These are phyloP conservation scores for Trichophyton simii DNA, from an alignment of 2,329 filamentous ascomycete genomes.

Conservation along the genomic window DNA sequence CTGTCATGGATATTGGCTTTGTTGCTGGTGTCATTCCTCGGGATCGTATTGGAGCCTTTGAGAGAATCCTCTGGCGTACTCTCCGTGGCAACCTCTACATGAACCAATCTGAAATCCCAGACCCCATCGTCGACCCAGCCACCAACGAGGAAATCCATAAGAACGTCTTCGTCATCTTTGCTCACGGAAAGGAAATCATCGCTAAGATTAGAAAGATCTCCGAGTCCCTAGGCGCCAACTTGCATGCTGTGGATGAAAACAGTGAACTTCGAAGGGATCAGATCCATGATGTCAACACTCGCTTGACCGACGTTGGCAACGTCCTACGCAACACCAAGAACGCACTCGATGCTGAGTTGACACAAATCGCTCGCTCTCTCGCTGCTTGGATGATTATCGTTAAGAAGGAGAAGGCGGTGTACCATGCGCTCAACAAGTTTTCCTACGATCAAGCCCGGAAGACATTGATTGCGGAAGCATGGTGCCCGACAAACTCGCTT, in stretches of 20 bases:
- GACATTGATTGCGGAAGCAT: constrained; percentile 93
- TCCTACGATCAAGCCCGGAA: constrained; percentile 93
- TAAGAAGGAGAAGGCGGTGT: constrained; percentile 97
- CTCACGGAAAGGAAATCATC: constrained; percentile 94
- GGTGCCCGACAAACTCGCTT: constrained; percentile 87
- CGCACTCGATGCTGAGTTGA: constrained; percentile 83
- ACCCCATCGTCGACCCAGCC: constrained; percentile 78
- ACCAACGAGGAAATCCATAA: constrained; percentile 89
- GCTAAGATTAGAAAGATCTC: constrained; percentile 99
- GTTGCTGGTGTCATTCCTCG: constrained; percentile 90
- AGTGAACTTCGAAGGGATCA: constrained; percentile 89
- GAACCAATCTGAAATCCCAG: constrained; percentile 98
- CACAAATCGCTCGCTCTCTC: constrained; percentile 81
- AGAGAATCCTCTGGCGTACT: constrained; percentile 94
- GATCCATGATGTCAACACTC: constrained; percentile 92
- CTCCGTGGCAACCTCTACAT: constrained; percentile 97
- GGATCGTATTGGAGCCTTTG: constrained; percentile 86
- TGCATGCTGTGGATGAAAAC: constrained; percentile 97
- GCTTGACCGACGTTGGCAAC: constrained; percentile 78
- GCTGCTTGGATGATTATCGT: constrained; percentile 96
- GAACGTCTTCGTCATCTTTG: constrained; percentile 99
- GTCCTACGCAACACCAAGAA: constrained; percentile 91
- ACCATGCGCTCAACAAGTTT: constrained; percentile 88
- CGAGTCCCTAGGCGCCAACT: constrained; percentile 86
- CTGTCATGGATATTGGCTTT: constrained; percentile 97